phyloP scores from a whole-genome alignment of 345 rosid genomes.

The Turritis glabra region DNA sequence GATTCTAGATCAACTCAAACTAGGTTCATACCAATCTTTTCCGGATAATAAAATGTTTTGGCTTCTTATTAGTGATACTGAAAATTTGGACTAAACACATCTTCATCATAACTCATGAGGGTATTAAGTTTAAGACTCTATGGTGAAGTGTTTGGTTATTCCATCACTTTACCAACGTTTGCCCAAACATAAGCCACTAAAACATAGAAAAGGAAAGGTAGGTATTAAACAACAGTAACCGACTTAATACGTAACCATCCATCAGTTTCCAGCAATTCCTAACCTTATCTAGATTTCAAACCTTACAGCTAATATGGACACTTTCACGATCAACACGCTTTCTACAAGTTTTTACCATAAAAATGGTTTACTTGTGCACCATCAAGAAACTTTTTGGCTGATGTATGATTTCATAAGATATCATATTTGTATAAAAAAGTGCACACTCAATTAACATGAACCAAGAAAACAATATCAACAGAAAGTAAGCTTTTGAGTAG shows the following conservation, averaged over 20 bases:
- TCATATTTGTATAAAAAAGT: slow-evolving; percentile 14
- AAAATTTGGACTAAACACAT: not conserved
- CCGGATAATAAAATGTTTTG: not conserved
- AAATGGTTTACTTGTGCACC: slow-evolving; percentile 18
- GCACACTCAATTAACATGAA: slow-evolving; percentile 35
- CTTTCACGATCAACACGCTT: slow-evolving; percentile 27
- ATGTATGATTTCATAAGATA: slow-evolving; percentile 31
- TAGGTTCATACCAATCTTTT: slow-evolving; percentile 18
- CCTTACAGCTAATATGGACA: slow-evolving; percentile 7
- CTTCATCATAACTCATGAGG: slow-evolving; percentile 19
- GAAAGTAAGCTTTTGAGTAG: slow-evolving; percentile 30
- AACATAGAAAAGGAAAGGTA: slow-evolving; percentile 9
- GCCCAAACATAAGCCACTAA: slow-evolving; percentile 21
- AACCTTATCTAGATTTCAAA: slow-evolving; percentile 18
- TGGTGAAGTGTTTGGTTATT: not conserved
- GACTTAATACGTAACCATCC: slow-evolving; percentile 1
- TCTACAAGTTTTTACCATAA: slow-evolving; percentile 9
- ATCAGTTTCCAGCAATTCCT: not conserved
- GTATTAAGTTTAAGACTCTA: not conserved
- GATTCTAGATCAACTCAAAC: slow-evolving; percentile 22
- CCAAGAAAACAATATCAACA: slow-evolving; percentile 36
- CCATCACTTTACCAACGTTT: slow-evolving; percentile 3
- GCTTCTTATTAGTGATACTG: not conserved
- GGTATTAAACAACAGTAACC: slow-evolving; percentile 19
- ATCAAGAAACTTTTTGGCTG: slow-evolving; percentile 31